Base-by-base conservation (phyloP, 2,329 filamentous ascomycete species). In the Didymosphaeria variabile region DNA sequence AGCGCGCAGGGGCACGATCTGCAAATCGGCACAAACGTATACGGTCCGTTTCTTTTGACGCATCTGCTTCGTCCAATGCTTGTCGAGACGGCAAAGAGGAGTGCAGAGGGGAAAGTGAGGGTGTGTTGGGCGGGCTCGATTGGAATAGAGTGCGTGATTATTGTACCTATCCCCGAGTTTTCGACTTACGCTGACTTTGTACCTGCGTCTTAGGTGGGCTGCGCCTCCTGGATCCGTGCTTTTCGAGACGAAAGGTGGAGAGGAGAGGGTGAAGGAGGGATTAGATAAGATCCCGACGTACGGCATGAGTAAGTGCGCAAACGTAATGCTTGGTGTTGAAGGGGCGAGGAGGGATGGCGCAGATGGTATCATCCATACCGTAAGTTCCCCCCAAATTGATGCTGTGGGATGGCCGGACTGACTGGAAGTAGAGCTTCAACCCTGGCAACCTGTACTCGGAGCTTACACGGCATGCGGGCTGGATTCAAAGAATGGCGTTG, bases 401-500 rank as follows among this genome's bases (percentile, higher is more conserved):
- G 26, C 26, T 29, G 6, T 29, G 6, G 4, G 26, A 29, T 29
- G 6, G 26, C 26, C 6, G 26, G 38, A 38, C 29, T 46, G 17
- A 46, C 7, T 2, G 3, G n/a, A 6, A 19, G 6, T 5, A 31
- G 19, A 46, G 40, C 8, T 51, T 76, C 26, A 80, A 81, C 64
- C 80, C 80, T 0, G 80, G 80, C 1, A 75, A 79, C 32, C 73
- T 82, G 60, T 70, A 61, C 50, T 81, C 79, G 8, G 76, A 57
- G 13, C 38, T 60, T 32, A 21, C 32, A 29, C 44, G 51, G 44
- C 44, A 50, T 17, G 32, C 55, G 19, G 29, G 31, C 8, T 50
- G 44, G 40, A 3, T 55, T 17, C 6, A 63, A 26, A 19, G 23
- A 1, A 7, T 50, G 9, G 12, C 52, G 7, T 13, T 63, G 10